Base-by-base conservation (phyloP, 208 protist species). In the Herpetomonas tarakana region DNA sequence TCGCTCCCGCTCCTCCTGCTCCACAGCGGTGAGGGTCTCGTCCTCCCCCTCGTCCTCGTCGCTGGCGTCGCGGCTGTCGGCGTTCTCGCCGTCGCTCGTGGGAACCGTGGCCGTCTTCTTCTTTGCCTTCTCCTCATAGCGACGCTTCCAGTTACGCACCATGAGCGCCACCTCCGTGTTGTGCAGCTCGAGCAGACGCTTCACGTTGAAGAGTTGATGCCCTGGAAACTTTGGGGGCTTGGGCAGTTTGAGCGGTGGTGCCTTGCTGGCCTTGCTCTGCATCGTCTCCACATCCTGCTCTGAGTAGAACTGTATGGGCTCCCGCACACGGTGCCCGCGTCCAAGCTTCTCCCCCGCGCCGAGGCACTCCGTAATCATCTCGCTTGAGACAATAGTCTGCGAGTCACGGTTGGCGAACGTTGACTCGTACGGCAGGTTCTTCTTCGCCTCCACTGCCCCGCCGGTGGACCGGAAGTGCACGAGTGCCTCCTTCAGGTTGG, bases 141-240 rank as follows among this genome's bases (percentile, higher is more conserved):
- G 74, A 27, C 76, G 74, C 66, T 89, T 85, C 82, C 83, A 91
- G 62, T 83, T 89, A 14, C 80, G 83, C 25, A 93, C 74, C 71
- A 89, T 83, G 19, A 93, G 53, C 14, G 83, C 83, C 22, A 89
- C 76, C 44, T 93, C 83, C 7, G 75, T 89, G 52, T 82, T 78
- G 74, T 95, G 86, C 57, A 95, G 65, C 68, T 93, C 83, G n/a
- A 76, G 60, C 50, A 95, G 72, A 9, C 89, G 77, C 52, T 86
- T 88, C 21, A 57, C 60, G 71, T 93, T 95, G 71, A 82, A 91
- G 12, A 96, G 81, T 62, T 96, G 91, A 64, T 89, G 66, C 3
- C 71, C 74, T 24, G 64, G 78, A 45, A 88, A 96, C 50, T 83
- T 78, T 7, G 91, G 85, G 2, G 62, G 44, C 55, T 78, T 84